Conservation (phyloP, 306 rosid genomes). For the Pyrus communis region DNA sequence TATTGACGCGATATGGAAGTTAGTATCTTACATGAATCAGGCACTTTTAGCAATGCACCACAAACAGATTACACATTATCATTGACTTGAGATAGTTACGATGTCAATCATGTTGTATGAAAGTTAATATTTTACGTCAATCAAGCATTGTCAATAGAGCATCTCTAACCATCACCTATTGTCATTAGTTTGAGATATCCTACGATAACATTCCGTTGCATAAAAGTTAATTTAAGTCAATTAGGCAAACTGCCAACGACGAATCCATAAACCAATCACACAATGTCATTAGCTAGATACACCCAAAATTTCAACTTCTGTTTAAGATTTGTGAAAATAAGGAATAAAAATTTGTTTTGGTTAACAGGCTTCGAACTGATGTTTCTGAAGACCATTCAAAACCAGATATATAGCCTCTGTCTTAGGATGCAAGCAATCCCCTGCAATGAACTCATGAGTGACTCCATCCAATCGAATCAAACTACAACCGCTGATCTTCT, state of each 20-base stretch:
- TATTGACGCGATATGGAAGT: no score
- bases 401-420: conserved; percentile 9
- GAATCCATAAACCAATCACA: background rate
- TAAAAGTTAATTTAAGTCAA: no score
- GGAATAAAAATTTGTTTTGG: background rate
- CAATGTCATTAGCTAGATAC: background rate
- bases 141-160: background rate
- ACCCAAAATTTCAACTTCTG: background rate
- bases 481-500: conserved; percentile 53
- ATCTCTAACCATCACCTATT: background rate
- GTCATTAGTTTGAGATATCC: background rate
- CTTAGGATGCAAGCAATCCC: conserved; percentile 10
- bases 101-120: background rate
- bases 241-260: accelerated
- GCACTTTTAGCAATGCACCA: background rate
- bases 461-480: conserved; percentile 33
- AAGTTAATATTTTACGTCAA: no score
- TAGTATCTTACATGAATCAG: background rate
- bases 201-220: no score
- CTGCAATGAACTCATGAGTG: conserved; percentile 16
- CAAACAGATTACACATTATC: background rate
- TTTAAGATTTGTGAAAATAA: background rate
- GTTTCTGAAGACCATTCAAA: conserved; percentile 9
- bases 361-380: conserved; percentile 8
- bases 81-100: background rate